Percentiles rank a stretch among this genome's conserved stretches.
These are phyloP conservation scores for Diatrype stigma DNA, from an alignment of 2,329 filamentous ascomycete species.

Conservation along the genomic window DNA sequence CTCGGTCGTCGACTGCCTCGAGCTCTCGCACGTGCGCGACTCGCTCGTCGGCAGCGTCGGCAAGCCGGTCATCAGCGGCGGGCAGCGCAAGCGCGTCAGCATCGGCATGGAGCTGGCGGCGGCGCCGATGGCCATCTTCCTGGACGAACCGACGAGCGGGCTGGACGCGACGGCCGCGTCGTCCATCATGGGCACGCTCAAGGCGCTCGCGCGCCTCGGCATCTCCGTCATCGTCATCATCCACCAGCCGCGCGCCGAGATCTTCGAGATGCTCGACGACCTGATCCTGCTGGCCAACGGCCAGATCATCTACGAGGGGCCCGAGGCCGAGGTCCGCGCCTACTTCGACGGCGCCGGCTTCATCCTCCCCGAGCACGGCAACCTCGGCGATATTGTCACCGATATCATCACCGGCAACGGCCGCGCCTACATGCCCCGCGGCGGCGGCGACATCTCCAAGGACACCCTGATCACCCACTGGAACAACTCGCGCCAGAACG, in stretches of 20 bases:
- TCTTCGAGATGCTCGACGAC: constrained; percentile 54
- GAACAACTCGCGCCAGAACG: constrained; percentile 28
- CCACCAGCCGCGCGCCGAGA: constrained; percentile 56
- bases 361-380: constrained; percentile 43
- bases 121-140: constrained; percentile 51
- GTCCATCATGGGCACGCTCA: constrained; percentile 52
- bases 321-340: constrained; percentile 35
- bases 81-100: constrained; percentile 54
- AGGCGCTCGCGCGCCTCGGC: constrained; percentile 48
- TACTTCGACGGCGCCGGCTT: constrained; percentile 53
- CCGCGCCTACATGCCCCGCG: constrained; percentile 41
- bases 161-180: constrained; percentile 52
- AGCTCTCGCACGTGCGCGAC: constrained; percentile 47
- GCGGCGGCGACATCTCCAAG: constrained; percentile 39
- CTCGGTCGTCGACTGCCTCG: constrained; percentile 50
- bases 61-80: constrained; percentile 51
- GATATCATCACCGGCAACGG: constrained; percentile 59
- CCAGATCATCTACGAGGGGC: constrained; percentile 50
- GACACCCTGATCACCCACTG: constrained; percentile 48
- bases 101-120: constrained; percentile 57
- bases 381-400: constrained; percentile 55
- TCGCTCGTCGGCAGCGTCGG: constrained; percentile 47
- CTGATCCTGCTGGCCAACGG: constrained; percentile 53
- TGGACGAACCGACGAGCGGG: constrained; percentile 51
- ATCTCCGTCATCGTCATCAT: constrained; percentile 57